phyloP scores from a whole-genome alignment of 208 protist genomes.

The Leishmania mexicana region DNA sequence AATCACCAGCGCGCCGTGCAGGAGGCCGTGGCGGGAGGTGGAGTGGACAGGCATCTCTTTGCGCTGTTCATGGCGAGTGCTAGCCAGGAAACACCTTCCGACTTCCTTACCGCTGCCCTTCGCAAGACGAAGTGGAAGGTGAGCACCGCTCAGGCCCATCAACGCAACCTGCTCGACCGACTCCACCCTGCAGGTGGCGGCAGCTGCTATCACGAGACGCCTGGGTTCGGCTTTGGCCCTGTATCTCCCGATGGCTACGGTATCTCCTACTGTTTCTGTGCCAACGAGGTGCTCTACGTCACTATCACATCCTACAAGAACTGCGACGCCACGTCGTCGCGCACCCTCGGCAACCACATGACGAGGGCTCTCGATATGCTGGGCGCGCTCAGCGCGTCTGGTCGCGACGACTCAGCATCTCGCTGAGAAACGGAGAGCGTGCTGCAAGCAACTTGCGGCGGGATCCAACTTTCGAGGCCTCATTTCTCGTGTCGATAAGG shows the following conservation, averaged over 20 bases:
- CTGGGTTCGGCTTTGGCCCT: conserved; percentile 87
- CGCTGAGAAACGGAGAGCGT: background rate
- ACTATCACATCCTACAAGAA: conserved; percentile 79
- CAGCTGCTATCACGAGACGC: conserved; percentile 48
- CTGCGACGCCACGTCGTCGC: conserved; percentile 43
- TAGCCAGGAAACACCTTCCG: conserved; percentile 51
- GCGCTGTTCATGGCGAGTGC: conserved; percentile 79
- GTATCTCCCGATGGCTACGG: conserved; percentile 87
- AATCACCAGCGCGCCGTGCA: conserved; percentile 56
- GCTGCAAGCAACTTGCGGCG: background rate
- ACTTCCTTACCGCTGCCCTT: conserved; percentile 66
- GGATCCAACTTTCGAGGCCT: background rate
- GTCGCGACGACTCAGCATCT: background rate
- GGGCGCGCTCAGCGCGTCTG: conserved; percentile 14
- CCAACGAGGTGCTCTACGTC: conserved; percentile 72
- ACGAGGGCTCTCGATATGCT: conserved; percentile 48
- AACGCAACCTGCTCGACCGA: conserved; percentile 59
- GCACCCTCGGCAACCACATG: conserved; percentile 46
- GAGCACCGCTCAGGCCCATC: conserved; percentile 77
- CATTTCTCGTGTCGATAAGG: background rate
- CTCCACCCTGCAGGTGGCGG: conserved; percentile 41
- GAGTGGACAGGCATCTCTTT: conserved; percentile 90
- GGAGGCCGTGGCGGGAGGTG: conserved; percentile 70
- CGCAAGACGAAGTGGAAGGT: conserved; percentile 76
- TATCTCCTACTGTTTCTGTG: conserved; percentile 87